A percentile compares a stretch with the other conserved stretches of the same genome.
These are phyloP conservation scores for Baudoinia panamericana DNA, from an alignment of 495 filamentous ascomycete species.

Conservation along the genomic window DNA sequence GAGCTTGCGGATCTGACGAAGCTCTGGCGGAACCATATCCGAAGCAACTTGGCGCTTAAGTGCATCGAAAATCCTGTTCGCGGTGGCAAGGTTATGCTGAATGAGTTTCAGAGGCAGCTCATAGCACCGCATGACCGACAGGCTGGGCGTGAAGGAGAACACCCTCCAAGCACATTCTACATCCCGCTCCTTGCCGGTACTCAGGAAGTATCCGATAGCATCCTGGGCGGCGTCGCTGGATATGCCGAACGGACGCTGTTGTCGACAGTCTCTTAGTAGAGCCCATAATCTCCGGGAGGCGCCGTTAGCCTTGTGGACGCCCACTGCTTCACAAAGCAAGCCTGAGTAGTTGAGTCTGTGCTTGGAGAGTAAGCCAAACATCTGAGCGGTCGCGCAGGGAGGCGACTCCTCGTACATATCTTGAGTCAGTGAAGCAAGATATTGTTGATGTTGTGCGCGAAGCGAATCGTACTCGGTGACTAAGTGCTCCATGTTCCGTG, in stretches of 20 bases:
- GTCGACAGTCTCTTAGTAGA: too few relatives aligned
- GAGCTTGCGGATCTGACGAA: not conserved
- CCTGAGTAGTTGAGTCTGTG: too few relatives aligned
- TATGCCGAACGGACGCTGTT: not conserved
- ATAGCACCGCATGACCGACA: not conserved
- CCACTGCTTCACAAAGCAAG: too few relatives aligned
- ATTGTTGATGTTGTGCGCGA: too few relatives aligned
- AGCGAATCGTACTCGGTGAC: too few relatives aligned
- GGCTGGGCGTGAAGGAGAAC: not conserved
- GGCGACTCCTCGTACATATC: too few relatives aligned
- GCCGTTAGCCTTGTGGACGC: too few relatives aligned
- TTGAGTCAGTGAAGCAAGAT: too few relatives aligned
- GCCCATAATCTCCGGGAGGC: too few relatives aligned
- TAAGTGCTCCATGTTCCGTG: too few relatives aligned
- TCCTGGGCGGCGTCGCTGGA: not conserved
- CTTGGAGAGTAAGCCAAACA: too few relatives aligned
- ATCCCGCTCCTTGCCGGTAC: not conserved
- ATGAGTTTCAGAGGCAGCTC: conserved; percentile 12
- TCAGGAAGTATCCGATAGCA: conserved; percentile 9
- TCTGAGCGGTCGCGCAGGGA: too few relatives aligned
- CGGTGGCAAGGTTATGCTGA: conserved; percentile 3
- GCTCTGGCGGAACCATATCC: conserved; percentile 5
- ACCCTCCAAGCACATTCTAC: conserved; percentile 3
- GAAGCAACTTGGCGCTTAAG: conserved; percentile 3
- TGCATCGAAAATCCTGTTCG: conserved; percentile 6